phyloP scores from a whole-genome alignment of 768 basidiomycete genomes.

The Pisolithus orientalis region DNA sequence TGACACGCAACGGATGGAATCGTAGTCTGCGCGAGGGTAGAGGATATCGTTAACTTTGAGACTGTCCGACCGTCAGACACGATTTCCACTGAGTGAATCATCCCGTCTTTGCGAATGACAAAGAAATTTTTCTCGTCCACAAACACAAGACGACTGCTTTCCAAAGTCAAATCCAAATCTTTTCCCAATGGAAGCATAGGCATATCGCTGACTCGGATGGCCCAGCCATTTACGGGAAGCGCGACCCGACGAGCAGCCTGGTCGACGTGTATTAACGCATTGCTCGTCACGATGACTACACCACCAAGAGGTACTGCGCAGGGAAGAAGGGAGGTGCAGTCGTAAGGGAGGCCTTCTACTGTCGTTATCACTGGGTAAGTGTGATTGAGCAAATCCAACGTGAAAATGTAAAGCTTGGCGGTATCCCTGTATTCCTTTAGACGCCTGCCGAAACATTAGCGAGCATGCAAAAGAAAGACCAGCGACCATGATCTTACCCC shows the following conservation, averaged over 20 bases:
- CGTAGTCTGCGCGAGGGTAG: conserved; percentile 60
- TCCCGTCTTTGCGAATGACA: conserved; percentile 67
- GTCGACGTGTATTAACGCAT: conserved; percentile 85
- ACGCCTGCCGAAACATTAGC: conserved; percentile 40
- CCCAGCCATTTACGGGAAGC: conserved; percentile 84
- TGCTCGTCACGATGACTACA: conserved; percentile 69
- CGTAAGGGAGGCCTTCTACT: conserved; percentile 69
- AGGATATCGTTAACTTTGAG: conserved; percentile 50
- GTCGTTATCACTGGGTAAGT: conserved; percentile 77
- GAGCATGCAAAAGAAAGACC: background rate
- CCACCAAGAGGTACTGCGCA: conserved; percentile 75
- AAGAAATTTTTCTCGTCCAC: conserved; percentile 74
- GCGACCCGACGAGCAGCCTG: conserved; percentile 71
- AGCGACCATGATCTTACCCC: conserved; percentile 46
- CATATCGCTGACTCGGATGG: conserved; percentile 65
- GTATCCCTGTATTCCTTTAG: conserved; percentile 86
- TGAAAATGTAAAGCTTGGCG: conserved; percentile 71
- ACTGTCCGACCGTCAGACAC: conserved; percentile 68
- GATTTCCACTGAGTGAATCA: conserved; percentile 71
- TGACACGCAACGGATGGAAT: conserved; percentile 53
- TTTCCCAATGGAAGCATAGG: conserved; percentile 38
- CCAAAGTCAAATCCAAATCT: conserved; percentile 49
- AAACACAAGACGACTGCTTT: conserved; percentile 69
- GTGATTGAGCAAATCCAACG: conserved; percentile 73
- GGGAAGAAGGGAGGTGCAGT: conserved; percentile 60